Percentiles rank a stretch among this genome's conserved stretches.
Evolutionary conservation across 116 monocot genomes (phyloP).

Genomic region (Thalassia testudinum): DNA sequence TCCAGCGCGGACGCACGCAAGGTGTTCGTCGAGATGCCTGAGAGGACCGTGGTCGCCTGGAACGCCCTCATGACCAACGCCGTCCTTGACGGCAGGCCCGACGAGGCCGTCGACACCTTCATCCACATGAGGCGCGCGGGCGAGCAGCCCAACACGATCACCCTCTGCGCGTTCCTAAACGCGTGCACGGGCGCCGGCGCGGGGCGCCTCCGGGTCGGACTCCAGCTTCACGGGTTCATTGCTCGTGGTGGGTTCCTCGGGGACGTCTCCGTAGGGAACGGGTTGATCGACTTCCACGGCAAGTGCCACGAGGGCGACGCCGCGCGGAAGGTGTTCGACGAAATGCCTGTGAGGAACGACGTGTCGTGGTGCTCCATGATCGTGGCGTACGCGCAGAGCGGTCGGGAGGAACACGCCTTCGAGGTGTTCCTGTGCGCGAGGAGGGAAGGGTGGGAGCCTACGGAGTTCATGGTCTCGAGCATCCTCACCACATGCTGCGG

Average conservation of each 20-base stretch:
- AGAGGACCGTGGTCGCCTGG: slow-evolving; percentile 47
- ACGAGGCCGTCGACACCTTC: slow-evolving; percentile 28
- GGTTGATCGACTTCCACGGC: slow-evolving; percentile 73
- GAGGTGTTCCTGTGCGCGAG: slow-evolving; percentile 23
- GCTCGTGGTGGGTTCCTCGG: slow-evolving; percentile 22
- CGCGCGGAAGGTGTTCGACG: slow-evolving; percentile 46
- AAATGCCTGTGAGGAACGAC: slow-evolving; percentile 23
- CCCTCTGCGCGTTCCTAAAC: slow-evolving; percentile 53
- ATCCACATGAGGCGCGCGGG: slow-evolving; percentile 9
- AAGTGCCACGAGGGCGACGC: slow-evolving; percentile 26
- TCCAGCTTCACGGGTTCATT: slow-evolving; percentile 41
- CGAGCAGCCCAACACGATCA: slow-evolving; percentile 32
- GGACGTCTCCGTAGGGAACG: slow-evolving; percentile 48
- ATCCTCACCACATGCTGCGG: slow-evolving; percentile 49
- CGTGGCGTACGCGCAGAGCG: slow-evolving; percentile 46
- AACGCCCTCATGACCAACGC: slow-evolving; percentile 68
- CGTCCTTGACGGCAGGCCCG: slow-evolving; percentile 25
- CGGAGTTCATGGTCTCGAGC: slow-evolving; percentile 62
- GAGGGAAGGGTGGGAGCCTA: slow-evolving; percentile 32
- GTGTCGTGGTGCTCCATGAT: slow-evolving; percentile 79
- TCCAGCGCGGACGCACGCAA: slow-evolving; percentile 16
- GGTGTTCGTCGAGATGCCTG: slow-evolving; percentile 74
- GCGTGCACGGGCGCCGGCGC: slow-evolving; percentile 30
- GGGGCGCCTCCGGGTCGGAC: slow-evolving; percentile 5
- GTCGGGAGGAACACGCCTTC: slow-evolving; percentile 45